These are phyloP conservation scores for Pythium plurisporium DNA, from an alignment of 352 stramenopile species.

Conservation along the genomic window DNA sequence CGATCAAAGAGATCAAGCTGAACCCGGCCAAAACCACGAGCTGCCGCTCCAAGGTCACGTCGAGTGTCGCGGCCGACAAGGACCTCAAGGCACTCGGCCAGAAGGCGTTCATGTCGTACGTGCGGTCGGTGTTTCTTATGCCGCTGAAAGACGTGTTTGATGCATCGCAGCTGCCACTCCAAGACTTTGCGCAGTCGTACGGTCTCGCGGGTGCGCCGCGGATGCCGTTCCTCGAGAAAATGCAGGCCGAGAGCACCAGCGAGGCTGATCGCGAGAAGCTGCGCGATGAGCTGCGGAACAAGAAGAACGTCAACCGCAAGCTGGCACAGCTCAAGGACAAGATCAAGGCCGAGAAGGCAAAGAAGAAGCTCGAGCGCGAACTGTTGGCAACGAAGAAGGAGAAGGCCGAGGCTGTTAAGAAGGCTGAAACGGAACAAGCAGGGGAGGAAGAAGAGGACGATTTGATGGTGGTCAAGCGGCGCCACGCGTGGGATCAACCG, in stretches of 20 bases:
- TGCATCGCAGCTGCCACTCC: conserved; percentile 84
- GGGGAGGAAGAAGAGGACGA: conserved; percentile 84
- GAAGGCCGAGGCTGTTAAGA: conserved; percentile 8
- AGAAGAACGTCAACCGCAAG: conserved; percentile 98
- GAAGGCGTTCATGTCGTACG: conserved; percentile 98
- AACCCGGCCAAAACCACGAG: conserved; percentile 95
- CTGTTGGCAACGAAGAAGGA: conserved; percentile 37
- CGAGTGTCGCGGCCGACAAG: conserved; percentile 90
- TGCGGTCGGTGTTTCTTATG: conserved; percentile 95
- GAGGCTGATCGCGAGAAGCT: conserved; percentile 62
- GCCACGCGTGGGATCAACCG: conserved; percentile 80
- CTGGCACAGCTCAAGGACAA: conserved; percentile 97
- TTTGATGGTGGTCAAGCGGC: conserved; percentile 91
- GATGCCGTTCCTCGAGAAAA: conserved; percentile 90
- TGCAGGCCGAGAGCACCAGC: conserved; percentile 28
- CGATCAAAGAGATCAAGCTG: conserved; percentile 95
- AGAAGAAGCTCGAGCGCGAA: conserved; percentile 88
- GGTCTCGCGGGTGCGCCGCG: conserved; percentile 92
- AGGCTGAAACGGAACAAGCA: conserved; percentile 29
- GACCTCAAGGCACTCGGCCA: conserved; percentile 95
- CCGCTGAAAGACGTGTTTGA: conserved; percentile 94
- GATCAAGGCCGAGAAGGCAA: conserved; percentile 95
- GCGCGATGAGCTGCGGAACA: conserved; percentile 80
- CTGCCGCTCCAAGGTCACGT: conserved; percentile 90
- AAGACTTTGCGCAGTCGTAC: conserved; percentile 92